Conservation (phyloP, 2,329 filamentous ascomycete species). For the Colletotrichum graminicola region DNA sequence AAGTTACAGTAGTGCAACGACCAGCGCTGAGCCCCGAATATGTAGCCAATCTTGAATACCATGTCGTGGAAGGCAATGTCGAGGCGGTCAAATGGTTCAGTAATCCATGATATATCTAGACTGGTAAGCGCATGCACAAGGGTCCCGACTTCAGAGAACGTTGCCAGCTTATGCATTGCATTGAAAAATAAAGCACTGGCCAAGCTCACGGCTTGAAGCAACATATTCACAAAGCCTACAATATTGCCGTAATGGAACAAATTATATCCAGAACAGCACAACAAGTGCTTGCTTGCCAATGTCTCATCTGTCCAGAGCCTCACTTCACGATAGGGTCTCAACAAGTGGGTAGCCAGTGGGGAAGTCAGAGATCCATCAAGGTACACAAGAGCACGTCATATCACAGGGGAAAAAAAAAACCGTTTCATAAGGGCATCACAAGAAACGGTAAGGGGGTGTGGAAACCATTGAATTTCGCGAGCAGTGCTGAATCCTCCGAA, state of each 20-base stretch:
- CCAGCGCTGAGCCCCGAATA: neutral
- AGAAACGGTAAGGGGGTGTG: slow-evolving; percentile 43
- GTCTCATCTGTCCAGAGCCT: neutral
- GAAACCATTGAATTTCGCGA: slow-evolving; percentile 72
- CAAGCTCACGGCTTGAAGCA: too few species aligned
- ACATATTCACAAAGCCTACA: neutral
- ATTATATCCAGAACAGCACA: neutral
- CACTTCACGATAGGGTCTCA: neutral
- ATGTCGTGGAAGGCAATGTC: too few species aligned
- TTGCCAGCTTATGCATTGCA: neutral
- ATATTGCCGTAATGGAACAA: slow-evolving; percentile 17
- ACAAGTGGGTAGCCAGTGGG: slow-evolving; percentile 3
- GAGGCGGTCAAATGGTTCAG: neutral
- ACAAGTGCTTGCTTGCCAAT: neutral
- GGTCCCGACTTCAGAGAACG: neutral
- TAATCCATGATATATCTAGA: neutral
- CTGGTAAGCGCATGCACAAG: neutral
- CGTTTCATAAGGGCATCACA: neutral
- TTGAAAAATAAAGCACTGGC: neutral
- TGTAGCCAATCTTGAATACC: neutral
- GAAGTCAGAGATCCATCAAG: slow-evolving; percentile 17
- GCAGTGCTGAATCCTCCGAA: slow-evolving; percentile 62
- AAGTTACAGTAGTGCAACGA: slow-evolving; percentile 18
- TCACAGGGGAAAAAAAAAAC: neutral
- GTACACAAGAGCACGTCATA: slow-evolving; percentile 21